These are phyloP conservation scores for Xylariales sp. DNA, from an alignment of 2,329 filamentous ascomycete genomes.

Conservation along the genomic window DNA sequence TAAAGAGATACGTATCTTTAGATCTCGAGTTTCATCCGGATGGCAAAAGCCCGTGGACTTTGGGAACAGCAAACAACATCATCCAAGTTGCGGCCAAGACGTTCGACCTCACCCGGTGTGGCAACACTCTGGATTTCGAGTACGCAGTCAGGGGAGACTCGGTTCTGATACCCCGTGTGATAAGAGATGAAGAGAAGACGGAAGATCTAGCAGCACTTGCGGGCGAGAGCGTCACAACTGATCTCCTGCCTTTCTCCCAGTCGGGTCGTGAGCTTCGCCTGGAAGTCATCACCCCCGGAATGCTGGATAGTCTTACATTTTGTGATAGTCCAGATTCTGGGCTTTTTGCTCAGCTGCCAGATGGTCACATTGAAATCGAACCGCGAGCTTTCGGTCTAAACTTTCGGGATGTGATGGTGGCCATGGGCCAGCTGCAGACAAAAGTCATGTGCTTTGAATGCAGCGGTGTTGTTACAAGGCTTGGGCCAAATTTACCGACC, in stretches of 20 bases:
- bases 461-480: neutral
- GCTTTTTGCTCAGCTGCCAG: neutral
- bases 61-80: no score
- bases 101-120: no score
- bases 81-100: no score
- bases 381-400: neutral
- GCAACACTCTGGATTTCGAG: no score
- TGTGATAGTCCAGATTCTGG: neutral
- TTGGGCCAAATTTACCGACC: no score
- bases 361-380: neutral
- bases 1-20: neutral
- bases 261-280: neutral
- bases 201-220: neutral
- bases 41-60: no score
- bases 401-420: slow-evolving; percentile 5
- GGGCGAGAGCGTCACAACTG: neutral
- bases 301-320: slow-evolving; percentile 1
- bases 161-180: neutral
- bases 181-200: neutral
- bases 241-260: slow-evolving; percentile 7
- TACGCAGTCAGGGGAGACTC: neutral
- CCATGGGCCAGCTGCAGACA: slow-evolving; percentile 1
- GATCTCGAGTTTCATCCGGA: slow-evolving; percentile 1
- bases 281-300: neutral
- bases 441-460: slow-evolving; percentile 4